Conservation (phyloP, 192 early-diverging fungal genomes). For the Coemansia sp. region DNA sequence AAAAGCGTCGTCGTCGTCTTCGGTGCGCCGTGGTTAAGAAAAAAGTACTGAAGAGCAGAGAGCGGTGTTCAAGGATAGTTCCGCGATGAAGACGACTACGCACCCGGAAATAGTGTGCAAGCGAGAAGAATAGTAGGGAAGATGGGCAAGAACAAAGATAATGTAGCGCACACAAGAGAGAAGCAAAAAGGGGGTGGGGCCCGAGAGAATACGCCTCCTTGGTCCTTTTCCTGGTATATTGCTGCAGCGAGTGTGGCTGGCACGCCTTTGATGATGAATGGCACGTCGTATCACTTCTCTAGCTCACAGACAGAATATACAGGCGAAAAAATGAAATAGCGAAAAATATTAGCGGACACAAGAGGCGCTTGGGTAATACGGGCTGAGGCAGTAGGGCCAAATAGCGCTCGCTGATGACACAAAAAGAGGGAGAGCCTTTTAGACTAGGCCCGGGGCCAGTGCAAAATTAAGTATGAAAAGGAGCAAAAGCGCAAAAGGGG, state of each 20-base stretch:
- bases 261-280: constrained; percentile 5
- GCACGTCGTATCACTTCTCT: neutral
- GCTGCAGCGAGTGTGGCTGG: constrained; percentile 2
- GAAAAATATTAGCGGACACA: neutral
- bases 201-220: neutral
- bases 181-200: constrained; percentile 14
- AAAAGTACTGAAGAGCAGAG: neutral
- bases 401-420: neutral
- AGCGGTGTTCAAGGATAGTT: neutral
- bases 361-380: neutral
- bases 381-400: neutral
- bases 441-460: neutral
- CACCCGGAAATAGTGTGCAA: neutral
- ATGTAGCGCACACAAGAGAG: constrained; percentile 9
- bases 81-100: neutral
- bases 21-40: neutral
- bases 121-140: neutral
- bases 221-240: neutral
- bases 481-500: neutral
- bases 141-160: neutral
- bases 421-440: neutral
- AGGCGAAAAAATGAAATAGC: neutral
- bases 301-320: neutral
- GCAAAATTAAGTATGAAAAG: neutral
- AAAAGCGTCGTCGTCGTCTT: neutral